Base-by-base conservation (phyloP, 495 filamentous ascomycete genomes). In the Xylaria scruposa region DNA sequence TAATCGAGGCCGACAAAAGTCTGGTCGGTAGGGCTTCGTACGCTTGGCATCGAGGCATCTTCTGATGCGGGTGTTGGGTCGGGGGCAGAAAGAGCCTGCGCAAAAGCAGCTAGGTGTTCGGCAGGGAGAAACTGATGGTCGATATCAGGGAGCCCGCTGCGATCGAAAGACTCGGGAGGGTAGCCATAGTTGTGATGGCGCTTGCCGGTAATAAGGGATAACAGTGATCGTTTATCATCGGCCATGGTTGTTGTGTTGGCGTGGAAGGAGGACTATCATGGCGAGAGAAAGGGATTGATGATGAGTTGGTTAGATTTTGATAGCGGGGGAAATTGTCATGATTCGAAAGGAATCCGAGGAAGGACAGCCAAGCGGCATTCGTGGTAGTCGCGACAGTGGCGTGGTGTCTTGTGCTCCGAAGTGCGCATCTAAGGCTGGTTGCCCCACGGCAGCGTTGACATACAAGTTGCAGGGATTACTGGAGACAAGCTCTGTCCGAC, bases 51-150 rank as follows among this genome's bases (percentile, higher is more conserved):
- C 68, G 29, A 53, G 21, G 82, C 78, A 49, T 88, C 85, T 51
- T 85, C 81, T 19, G 83, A 75, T 15, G 73, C 80, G 38, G 79
- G 74, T 51, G 79, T 60, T 1, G 82, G 82, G 31, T 90, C 88
- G 10, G 88, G 88, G 13, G 87, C 87, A 29, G 76, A 75, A 40
- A 91, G 84, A 19, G 89, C 89, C n/a, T 80, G 81, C 46, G 85
- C 83, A 73, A 91, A 91, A 17, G 89, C 89, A 21, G 83, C 83
- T 60, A 90, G 79, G 71, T 90, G 79, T 72, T 84, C 83, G 49
- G 87, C 80, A 3, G 75, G 86, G 74, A 94, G 83, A 74, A 94
- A 94, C 54, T 93, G 88, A 70, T 81, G 83, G 73, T 91, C 86
- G 74, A 85, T 85, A 76, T 94, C 91, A 21, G 91, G 91, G 64